Percentiles rank a stretch among this genome's conserved stretches.
These are phyloP conservation scores for Gomphus sp. DNA, from an alignment of 1,284 basidiomycete species.

Conservation along the genomic window DNA sequence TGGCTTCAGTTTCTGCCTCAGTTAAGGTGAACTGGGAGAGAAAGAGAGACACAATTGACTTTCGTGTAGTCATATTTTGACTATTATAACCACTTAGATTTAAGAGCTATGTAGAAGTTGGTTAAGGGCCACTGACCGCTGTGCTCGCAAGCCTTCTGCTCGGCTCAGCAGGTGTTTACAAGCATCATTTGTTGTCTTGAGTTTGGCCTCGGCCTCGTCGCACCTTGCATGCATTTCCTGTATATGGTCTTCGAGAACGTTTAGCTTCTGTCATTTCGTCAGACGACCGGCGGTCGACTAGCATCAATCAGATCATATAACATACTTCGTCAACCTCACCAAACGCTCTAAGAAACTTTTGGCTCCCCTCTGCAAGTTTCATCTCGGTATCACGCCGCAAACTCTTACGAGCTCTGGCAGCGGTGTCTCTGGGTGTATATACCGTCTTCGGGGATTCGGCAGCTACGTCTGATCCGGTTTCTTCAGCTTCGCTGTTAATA, in stretches of 20 bases:
- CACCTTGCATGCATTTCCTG: constrained; percentile 73
- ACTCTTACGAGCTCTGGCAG: constrained; percentile 63
- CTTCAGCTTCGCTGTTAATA: constrained; percentile 19
- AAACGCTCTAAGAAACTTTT: constrained; percentile 74
- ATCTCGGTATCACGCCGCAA: constrained; percentile 79
- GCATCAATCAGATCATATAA: constrained; percentile 9
- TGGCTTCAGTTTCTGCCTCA: constrained; percentile 60
- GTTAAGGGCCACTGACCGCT: constrained; percentile 46
- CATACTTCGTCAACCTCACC: constrained; percentile 81
- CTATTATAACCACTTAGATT: constrained; percentile 25
- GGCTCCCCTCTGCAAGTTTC: constrained; percentile 71
- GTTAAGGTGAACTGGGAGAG: constrained; percentile 79
- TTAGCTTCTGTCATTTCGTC: constrained; percentile 53
- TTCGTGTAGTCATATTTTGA: constrained; percentile 58
- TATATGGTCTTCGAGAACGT: constrained; percentile 66
- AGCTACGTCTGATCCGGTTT: not conserved
- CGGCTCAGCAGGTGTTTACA: constrained; percentile 82
- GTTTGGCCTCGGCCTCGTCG: constrained; percentile 72
- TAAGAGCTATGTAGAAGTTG: not conserved
- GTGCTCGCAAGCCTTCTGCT: constrained; percentile 73
- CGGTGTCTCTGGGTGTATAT: constrained; percentile 35
- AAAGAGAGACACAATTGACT: constrained; percentile 73
- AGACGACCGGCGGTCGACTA: constrained; percentile 2
- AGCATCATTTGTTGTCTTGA: constrained; percentile 68
- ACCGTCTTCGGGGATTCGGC: not conserved